Evolutionary conservation across 2,329 filamentous ascomycete genomes (phyloP).

Genomic region (Beauveria bassiana): DNA sequence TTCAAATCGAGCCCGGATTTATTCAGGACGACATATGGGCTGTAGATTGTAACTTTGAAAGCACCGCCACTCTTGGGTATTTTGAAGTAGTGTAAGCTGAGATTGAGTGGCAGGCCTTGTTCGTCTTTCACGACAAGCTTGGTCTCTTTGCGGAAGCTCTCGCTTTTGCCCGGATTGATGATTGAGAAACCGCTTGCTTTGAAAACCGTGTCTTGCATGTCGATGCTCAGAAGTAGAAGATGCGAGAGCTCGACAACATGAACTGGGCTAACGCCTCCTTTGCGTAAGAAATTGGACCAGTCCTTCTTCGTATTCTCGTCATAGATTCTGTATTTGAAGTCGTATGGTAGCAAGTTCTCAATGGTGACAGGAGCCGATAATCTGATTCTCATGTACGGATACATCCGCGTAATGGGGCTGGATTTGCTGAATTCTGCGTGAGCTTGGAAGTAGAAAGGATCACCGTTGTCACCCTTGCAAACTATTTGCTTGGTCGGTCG

Average conservation of each 20-base stretch:
- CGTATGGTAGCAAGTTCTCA: constrained; percentile 89
- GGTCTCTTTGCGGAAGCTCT: constrained; percentile 82
- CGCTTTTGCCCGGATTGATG: constrained; percentile 81
- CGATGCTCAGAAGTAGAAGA: constrained; percentile 81
- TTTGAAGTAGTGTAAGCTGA: constrained; percentile 84
- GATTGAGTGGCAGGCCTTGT: constrained; percentile 66
- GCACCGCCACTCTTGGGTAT: constrained; percentile 89
- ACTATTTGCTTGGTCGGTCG: constrained; percentile 78
- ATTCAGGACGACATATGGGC: constrained; percentile 90
- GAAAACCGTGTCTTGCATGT: constrained; percentile 94
- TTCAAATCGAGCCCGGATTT: constrained; percentile 86
- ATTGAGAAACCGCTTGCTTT: constrained; percentile 95
- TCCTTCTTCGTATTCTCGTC: constrained; percentile 98
- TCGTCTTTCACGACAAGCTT: constrained; percentile 76
- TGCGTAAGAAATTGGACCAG: constrained; percentile 96
- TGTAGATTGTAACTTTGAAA: constrained; percentile 92
- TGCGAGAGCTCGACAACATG: constrained; percentile 96
- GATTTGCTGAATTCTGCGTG: constrained; percentile 78
- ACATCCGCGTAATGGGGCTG: constrained; percentile 74
- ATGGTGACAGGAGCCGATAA: constrained; percentile 88
- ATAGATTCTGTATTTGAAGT: constrained; percentile 99
- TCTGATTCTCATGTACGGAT: constrained; percentile 91
- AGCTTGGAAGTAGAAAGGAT: constrained; percentile 95
- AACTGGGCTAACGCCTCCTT: constrained; percentile 92
- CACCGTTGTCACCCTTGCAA: constrained; percentile 77